Conservation (phyloP, 768 basidiomycete species). For the Lyophyllum shimeji region DNA sequence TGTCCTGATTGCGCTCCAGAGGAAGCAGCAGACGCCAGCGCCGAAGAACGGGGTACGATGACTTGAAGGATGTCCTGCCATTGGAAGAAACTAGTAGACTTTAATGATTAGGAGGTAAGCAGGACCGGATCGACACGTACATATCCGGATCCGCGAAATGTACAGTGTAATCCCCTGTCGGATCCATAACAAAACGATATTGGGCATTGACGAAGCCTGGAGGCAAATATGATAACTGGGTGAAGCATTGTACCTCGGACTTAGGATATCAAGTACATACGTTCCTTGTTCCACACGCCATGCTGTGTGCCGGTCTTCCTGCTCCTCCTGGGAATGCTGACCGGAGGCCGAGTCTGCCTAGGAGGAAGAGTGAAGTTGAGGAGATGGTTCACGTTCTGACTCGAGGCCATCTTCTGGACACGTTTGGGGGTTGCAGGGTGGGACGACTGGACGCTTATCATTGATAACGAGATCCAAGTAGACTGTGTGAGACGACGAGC, state of each 20-base stretch:
- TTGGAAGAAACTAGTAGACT: constrained; percentile 77
- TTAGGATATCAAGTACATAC: constrained; percentile 48
- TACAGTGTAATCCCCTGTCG: constrained; percentile 86
- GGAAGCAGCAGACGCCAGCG: constrained; percentile 63
- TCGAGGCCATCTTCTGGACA: constrained; percentile 65
- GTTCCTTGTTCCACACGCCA: constrained; percentile 87
- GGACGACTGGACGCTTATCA: constrained; percentile 36
- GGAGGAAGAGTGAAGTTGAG: constrained; percentile 95
- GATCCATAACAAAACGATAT: constrained; percentile 95
- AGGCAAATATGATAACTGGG: constrained; percentile 10
- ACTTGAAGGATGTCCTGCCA: constrained; percentile 97
- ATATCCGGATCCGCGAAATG: constrained; percentile 98
- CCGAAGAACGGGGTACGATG: constrained; percentile 82
- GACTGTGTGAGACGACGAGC: not conserved
- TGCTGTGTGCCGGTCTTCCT: constrained; percentile 63
- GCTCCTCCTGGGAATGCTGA: constrained; percentile 70
- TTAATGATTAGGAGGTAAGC: not conserved
- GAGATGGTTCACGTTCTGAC: constrained; percentile 75
- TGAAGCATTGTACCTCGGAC: constrained; percentile 15
- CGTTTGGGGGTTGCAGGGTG: constrained; percentile 52
- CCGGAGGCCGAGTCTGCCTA: constrained; percentile 61
- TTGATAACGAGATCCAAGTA: constrained; percentile 18
- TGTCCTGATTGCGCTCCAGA: constrained; percentile 38
- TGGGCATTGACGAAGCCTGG: constrained; percentile 94
- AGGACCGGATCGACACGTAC: constrained; percentile 39